phyloP scores from a whole-genome alignment of 768 basidiomycete genomes.

The Naganishia friedmannii region DNA sequence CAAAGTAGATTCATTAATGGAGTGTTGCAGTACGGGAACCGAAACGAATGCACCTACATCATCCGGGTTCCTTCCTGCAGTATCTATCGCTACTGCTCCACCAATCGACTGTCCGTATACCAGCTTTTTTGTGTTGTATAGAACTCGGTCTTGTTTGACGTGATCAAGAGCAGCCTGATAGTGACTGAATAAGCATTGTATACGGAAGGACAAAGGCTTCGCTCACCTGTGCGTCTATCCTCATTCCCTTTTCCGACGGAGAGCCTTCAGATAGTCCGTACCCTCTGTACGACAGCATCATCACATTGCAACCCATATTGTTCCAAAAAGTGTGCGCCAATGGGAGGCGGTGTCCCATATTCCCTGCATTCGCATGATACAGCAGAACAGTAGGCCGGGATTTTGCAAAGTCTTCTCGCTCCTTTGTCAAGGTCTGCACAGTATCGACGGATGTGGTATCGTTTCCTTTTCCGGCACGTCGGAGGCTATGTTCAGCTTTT shows the following conservation, averaged over 20 bases:
- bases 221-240: slow-evolving; percentile 77
- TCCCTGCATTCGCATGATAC: slow-evolving; percentile 73
- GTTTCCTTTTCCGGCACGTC: not conserved
- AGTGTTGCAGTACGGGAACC: not conserved
- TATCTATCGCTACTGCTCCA: slow-evolving; percentile 85
- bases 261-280: slow-evolving; percentile 85
- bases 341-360: slow-evolving; percentile 79
- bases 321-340: slow-evolving; percentile 76
- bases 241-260: slow-evolving; percentile 78
- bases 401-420: slow-evolving; percentile 38
- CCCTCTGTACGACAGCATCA: slow-evolving; percentile 94
- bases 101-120: slow-evolving; percentile 58
- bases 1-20: not conserved
- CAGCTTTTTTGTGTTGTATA: slow-evolving; percentile 69
- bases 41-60: slow-evolving; percentile 55
- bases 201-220: not conserved
- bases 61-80: slow-evolving; percentile 71
- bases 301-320: slow-evolving; percentile 83
- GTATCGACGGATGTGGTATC: slow-evolving; percentile 4
- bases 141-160: slow-evolving; percentile 62
- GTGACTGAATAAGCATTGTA: not conserved
- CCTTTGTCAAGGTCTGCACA: slow-evolving; percentile 13
- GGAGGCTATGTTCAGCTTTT: not conserved
- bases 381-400: slow-evolving; percentile 79
- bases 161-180: slow-evolving; percentile 64